phyloP scores from a whole-genome alignment of 2,329 filamentous ascomycete genomes.

The Scortechinia acanthostroma region DNA sequence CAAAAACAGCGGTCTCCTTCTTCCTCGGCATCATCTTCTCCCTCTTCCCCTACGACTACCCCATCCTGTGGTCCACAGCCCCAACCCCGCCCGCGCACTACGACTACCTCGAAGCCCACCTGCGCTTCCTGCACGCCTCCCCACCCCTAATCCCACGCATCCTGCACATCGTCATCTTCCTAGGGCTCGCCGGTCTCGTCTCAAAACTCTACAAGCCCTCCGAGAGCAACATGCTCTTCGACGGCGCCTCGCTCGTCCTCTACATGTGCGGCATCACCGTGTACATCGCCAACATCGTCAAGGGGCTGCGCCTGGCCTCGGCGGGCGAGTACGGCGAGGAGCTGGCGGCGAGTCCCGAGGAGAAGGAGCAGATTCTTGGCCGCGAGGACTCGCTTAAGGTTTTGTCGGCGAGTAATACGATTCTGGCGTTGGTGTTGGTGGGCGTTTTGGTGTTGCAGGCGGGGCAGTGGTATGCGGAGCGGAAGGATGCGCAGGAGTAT shows the following conservation, averaged over 20 bases:
- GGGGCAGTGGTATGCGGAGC: slow-evolving; percentile 96
- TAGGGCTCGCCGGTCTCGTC: slow-evolving; percentile 82
- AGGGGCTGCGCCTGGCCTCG: slow-evolving; percentile 70
- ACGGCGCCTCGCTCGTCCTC: slow-evolving; percentile 71
- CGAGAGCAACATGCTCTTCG: slow-evolving; percentile 94
- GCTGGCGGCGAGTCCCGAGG: neutral
- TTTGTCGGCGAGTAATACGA: slow-evolving; percentile 88
- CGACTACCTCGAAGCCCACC: slow-evolving; percentile 79
- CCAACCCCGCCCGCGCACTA: slow-evolving; percentile 64
- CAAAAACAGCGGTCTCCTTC: slow-evolving; percentile 72
- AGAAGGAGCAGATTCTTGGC: slow-evolving; percentile 43
- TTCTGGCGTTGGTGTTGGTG: slow-evolving; percentile 83
- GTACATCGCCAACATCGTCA: slow-evolving; percentile 93
- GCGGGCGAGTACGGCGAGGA: neutral
- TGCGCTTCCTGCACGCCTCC: slow-evolving; percentile 83
- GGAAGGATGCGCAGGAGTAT: slow-evolving; percentile 78
- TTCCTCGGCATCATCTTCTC: slow-evolving; percentile 98
- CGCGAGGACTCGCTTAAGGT: slow-evolving; percentile 87
- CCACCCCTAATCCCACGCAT: slow-evolving; percentile 88
- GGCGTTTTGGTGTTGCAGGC: slow-evolving; percentile 89
- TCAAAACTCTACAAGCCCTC: slow-evolving; percentile 89
- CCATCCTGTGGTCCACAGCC: slow-evolving; percentile 72
- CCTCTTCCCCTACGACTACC: slow-evolving; percentile 90
- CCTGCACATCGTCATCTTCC: slow-evolving; percentile 83
- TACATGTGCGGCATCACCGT: slow-evolving; percentile 85